Base-by-base conservation (phyloP, 2,329 filamentous ascomycete genomes). In the Fusarium staphyleae region DNA sequence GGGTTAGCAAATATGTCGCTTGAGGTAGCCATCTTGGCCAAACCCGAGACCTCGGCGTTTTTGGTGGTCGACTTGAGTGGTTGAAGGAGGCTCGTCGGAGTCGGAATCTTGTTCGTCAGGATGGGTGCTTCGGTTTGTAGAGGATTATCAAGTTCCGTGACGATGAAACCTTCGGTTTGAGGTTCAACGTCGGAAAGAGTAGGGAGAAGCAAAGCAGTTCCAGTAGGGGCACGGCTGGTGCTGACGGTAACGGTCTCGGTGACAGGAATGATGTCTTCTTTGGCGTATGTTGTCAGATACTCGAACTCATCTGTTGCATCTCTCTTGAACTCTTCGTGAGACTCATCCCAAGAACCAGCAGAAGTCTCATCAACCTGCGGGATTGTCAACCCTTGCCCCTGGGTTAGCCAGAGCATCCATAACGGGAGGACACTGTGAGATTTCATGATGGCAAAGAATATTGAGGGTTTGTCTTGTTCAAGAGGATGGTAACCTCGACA, bases 1-100 rank as follows among this genome's bases (percentile, higher is more conserved):
- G 85, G 82, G 10, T 70, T 67, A 7, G 75, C 74, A 60, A 88
- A 88, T 45, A 88, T 84, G 62, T 87, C 70, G 11, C 67, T 52
- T 11, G 69, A 66, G 16, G 69, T 62, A 67, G 56, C 59, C 63
- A 66, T 66, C 43, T 66, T 65, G 50, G 45, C 45, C 24, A 66
- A 42, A 15, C 50, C 50, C 5, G 59, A 56, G 33, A 52, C 51
- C 34, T 52, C 41, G 15, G 57, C 19, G 49, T 59, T 60, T 32
- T 58, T 69, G 44, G 64, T 66, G 16, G 68, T 60, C 28, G 65
- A 53, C 12, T 55, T 53, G n/a, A 60, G 30, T 15, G 61, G 57
- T 26, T 66, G 49, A 1, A 77, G 65, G 28, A 75, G 57, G 8
- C 69, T 67, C 7, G 74, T 75, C 11, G 74, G 74, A n/a, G 54